These are phyloP conservation scores for Cercospora canescens DNA, from an alignment of 2,329 filamentous ascomycete genomes.

Conservation along the genomic window DNA sequence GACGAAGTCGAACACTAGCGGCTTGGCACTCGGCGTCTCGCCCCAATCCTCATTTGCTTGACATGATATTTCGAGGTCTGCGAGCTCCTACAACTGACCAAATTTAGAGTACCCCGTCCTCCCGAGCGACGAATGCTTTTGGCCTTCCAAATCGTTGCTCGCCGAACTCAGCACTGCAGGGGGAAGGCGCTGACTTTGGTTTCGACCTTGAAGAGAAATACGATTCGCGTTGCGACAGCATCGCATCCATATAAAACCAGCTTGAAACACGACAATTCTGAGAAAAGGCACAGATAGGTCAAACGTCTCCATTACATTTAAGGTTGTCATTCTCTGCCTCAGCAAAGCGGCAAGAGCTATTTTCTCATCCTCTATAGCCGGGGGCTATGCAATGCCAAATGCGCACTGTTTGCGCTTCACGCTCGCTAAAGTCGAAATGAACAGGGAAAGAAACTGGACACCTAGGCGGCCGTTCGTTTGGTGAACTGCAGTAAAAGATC, in stretches of 20 bases:
- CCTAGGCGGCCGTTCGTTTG: conserved; percentile 3
- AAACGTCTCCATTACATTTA: background rate
- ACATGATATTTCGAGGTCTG: too few relatives aligned
- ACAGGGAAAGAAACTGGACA: background rate
- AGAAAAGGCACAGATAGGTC: background rate
- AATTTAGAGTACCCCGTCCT: too few relatives aligned
- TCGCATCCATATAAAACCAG: background rate
- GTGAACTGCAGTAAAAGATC: conserved; percentile 30
- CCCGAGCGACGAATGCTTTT: too few relatives aligned
- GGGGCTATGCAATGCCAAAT: background rate
- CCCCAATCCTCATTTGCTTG: too few relatives aligned
- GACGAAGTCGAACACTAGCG: too few relatives aligned
- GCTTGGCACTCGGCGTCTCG: too few relatives aligned
- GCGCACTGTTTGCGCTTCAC: conserved; percentile 12
- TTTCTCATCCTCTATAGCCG: background rate
- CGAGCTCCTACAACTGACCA: too few relatives aligned
- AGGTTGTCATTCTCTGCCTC: background rate
- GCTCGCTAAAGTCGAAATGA: conserved; percentile 3
- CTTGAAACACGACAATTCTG: background rate
- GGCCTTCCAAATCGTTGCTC: too few relatives aligned
- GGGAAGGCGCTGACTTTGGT: too few relatives aligned
- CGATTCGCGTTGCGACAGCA: too few relatives aligned
- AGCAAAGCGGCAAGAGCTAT: background rate
- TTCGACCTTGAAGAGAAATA: too few relatives aligned
- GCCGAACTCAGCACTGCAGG: too few relatives aligned